Evolutionary conservation across 352 stramenopile genomes (phyloP).

Genomic region (Globisporangium alternatum): DNA sequence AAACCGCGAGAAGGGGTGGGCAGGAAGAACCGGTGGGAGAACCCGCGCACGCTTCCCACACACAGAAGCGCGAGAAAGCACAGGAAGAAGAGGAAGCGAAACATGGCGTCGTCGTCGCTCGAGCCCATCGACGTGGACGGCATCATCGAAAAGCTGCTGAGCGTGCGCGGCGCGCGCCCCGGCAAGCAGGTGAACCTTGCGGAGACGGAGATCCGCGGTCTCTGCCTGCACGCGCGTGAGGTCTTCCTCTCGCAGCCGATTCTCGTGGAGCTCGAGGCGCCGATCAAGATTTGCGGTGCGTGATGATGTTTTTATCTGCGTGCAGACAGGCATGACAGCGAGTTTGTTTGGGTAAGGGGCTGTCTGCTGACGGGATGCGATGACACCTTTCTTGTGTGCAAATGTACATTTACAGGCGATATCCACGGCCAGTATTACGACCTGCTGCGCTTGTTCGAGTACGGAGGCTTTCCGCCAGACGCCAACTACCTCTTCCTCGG

Average conservation of each 20-base stretch:
- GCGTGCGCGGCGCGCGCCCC: constrained; percentile 72
- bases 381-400: not conserved
- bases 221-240: constrained; percentile 93
- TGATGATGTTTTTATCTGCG: not conserved
- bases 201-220: constrained; percentile 95
- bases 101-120: constrained; percentile 50
- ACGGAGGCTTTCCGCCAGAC: constrained; percentile 88
- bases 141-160: constrained; percentile 91
- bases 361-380: not conserved
- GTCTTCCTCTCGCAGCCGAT: constrained; percentile 99
- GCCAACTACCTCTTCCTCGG: constrained; percentile 65
- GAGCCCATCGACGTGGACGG: constrained; percentile 82
- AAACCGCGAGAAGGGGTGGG: no score
- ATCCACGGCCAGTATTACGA: constrained; percentile 99
- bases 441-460: constrained; percentile 96
- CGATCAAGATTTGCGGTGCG: constrained; percentile 96
- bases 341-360: not conserved
- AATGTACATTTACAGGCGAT: constrained; percentile 45
- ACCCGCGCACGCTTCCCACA: not conserved
- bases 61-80: not conserved
- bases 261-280: constrained; percentile 98
- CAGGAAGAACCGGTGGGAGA: not conserved
- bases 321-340: no score
- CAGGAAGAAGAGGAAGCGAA: not conserved
- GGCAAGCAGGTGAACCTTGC: constrained; percentile 92